Percentiles rank a stretch among this genome's conserved stretches.
Conservation (phyloP, 2,329 filamentous ascomycete genomes). For the Trichoderma sp. region DNA sequence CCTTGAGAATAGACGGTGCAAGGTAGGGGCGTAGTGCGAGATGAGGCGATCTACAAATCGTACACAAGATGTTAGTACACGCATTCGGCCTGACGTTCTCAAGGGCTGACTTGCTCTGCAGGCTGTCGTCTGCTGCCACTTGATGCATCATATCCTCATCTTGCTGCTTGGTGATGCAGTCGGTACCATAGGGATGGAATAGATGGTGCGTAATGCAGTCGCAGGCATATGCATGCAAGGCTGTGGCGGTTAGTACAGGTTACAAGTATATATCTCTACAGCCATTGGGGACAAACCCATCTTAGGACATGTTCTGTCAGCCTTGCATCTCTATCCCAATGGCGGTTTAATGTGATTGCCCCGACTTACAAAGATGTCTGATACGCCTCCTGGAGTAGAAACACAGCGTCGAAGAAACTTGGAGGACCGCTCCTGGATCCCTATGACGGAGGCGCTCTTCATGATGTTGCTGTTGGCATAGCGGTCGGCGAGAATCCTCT, state of each 20-base stretch:
- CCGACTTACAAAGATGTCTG: constrained; percentile 59
- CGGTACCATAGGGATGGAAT: constrained; percentile 63
- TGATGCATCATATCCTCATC: constrained; percentile 67
- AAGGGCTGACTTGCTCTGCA: constrained; percentile 52
- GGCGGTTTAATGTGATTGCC: not conserved
- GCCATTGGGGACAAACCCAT: constrained; percentile 28
- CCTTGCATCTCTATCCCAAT: not conserved
- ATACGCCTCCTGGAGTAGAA: constrained; percentile 40
- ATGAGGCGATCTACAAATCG: constrained; percentile 52
- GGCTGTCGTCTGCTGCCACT: constrained; percentile 63
- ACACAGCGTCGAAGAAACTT: constrained; percentile 54
- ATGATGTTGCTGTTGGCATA: constrained; percentile 68
- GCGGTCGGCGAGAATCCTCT: constrained; percentile 60
- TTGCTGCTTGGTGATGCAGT: constrained; percentile 52
- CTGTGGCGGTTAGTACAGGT: constrained; percentile 26
- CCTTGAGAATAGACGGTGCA: constrained; percentile 47
- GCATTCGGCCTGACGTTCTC: fast-evolving
- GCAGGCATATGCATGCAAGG: constrained; percentile 64
- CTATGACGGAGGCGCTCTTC: constrained; percentile 50
- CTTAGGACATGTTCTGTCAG: constrained; percentile 24
- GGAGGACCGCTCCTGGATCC: constrained; percentile 55
- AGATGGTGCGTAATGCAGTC: constrained; percentile 67
- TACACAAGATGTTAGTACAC: too few species aligned
- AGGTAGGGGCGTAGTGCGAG: constrained; percentile 52
- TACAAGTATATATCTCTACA: not conserved